Percentiles rank a stretch among this genome's conserved stretches.
phyloP scores from a whole-genome alignment of 192 early-diverging fungal genomes.

The Mortierella antarctica region DNA sequence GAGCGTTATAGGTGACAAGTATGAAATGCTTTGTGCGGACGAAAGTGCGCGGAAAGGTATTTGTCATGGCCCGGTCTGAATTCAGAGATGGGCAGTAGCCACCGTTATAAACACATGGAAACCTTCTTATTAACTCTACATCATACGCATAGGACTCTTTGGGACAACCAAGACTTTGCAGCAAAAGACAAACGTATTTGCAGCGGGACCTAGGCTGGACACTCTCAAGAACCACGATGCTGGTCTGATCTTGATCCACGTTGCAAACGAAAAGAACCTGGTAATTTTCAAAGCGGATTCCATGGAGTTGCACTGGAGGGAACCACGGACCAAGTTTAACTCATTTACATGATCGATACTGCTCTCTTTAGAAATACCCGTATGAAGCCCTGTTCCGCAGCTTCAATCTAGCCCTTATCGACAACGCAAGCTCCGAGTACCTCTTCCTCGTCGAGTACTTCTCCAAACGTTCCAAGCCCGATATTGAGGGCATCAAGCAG shows the following conservation, averaged over 20 bases:
- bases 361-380: constrained; percentile 71
- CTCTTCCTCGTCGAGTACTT: constrained; percentile 94
- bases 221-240: constrained; percentile 80
- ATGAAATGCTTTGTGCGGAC: constrained; percentile 88
- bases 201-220: constrained; percentile 84
- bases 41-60: constrained; percentile 77
- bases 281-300: constrained; percentile 49
- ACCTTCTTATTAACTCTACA: not conserved
- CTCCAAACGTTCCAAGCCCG: constrained; percentile 72
- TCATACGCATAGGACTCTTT: constrained; percentile 62
- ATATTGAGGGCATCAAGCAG: constrained; percentile 69
- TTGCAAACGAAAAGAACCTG: constrained; percentile 79
- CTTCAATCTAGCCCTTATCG: constrained; percentile 89
- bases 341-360: not conserved
- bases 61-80: not conserved
- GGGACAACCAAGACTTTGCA: constrained; percentile 76
- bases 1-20: constrained; percentile 82
- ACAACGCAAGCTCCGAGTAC: constrained; percentile 96
- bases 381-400: constrained; percentile 93
- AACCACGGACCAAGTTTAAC: too few relatives aligned
- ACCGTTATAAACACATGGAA: not conserved
- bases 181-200: constrained; percentile 87
- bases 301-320: not conserved
- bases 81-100: not conserved
- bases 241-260: constrained; percentile 88